Percentiles rank a stretch among this genome's conserved stretches.
Conservation (phyloP, 2,329 filamentous ascomycete genomes). For the Penicillium frequentans region DNA sequence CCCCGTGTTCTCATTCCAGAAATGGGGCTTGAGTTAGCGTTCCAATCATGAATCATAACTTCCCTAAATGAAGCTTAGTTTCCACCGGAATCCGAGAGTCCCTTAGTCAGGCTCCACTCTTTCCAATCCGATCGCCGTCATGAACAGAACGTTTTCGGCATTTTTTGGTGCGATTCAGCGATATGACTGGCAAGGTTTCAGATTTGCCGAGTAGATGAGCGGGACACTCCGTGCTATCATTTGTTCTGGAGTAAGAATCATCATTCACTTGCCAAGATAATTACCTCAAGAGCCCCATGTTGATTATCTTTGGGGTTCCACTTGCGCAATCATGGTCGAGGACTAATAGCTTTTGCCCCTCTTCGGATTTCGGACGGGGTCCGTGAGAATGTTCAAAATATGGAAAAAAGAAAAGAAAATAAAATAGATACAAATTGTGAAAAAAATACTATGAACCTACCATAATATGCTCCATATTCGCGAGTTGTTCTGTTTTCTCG, state of each 20-base stretch:
- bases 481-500: not conserved
- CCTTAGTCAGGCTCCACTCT: constrained; percentile 17
- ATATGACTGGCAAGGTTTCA: constrained; percentile 22
- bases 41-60: constrained; percentile 11
- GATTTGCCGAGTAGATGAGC: constrained; percentile 18
- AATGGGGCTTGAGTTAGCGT: not conserved
- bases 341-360: not conserved
- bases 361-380: not conserved
- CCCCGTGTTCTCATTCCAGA: not conserved
- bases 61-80: not conserved
- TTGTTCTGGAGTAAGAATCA: not conserved
- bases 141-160: constrained; percentile 22
- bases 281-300: constrained; percentile 4
- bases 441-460: not conserved
- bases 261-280: not conserved
- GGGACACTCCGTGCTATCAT: no score
- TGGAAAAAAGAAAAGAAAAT: no score
- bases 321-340: not conserved
- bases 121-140: constrained; percentile 14
- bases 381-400: not conserved
- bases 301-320: not conserved
- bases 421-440: no score
- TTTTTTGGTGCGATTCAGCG: constrained; percentile 14
- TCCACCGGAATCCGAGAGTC: constrained; percentile 2
- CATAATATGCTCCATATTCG: not conserved